phyloP scores from a whole-genome alignment of 2,329 filamentous ascomycete species.

The Cladophialophora bantiana region DNA sequence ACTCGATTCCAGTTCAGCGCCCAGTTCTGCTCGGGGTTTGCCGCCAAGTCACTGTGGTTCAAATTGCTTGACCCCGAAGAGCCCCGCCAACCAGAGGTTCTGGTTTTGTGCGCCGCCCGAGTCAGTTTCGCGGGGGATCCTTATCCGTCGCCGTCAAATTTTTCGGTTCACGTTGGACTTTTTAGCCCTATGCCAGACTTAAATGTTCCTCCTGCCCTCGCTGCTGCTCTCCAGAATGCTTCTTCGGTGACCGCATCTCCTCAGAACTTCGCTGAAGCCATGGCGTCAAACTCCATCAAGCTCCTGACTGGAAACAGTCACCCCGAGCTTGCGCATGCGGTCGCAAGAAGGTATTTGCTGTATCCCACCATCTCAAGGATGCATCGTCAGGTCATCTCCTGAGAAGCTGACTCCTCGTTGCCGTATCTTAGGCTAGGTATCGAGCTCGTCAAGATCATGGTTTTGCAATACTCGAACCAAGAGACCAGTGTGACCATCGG shows the following conservation, averaged over 20 bases:
- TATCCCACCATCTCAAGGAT: background rate
- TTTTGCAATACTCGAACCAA: conserved; percentile 72
- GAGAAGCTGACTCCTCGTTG: conserved; percentile 8
- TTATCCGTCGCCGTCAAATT: conserved; percentile 14
- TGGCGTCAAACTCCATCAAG: conserved; percentile 75
- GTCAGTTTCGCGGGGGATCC: conserved; percentile 11
- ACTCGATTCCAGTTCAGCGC: background rate
- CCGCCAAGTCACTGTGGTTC: background rate
- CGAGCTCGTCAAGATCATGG: conserved; percentile 72
- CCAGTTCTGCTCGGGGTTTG: background rate
- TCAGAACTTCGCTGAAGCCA: conserved; percentile 45
- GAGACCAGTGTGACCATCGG: conserved; percentile 79
- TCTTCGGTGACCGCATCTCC: conserved; percentile 34
- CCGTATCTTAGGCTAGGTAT: conserved; percentile 63
- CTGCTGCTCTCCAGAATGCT: conserved; percentile 32
- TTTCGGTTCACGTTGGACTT: conserved; percentile 18
- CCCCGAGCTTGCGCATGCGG: conserved; percentile 72
- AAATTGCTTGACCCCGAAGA: background rate
- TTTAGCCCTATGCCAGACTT: conserved; percentile 26
- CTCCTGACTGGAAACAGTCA: conserved; percentile 78
- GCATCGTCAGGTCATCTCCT: background rate
- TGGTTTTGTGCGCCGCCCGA: background rate
- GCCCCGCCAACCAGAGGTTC: conserved; percentile 13
- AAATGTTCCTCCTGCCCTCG: conserved; percentile 21
- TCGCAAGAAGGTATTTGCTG: conserved; percentile 67